Percentiles rank a stretch among this genome's conserved stretches.
These are phyloP conservation scores for Komagataella phaffii DNA, from an alignment of 805 yeast species.

Conservation along the genomic window DNA sequence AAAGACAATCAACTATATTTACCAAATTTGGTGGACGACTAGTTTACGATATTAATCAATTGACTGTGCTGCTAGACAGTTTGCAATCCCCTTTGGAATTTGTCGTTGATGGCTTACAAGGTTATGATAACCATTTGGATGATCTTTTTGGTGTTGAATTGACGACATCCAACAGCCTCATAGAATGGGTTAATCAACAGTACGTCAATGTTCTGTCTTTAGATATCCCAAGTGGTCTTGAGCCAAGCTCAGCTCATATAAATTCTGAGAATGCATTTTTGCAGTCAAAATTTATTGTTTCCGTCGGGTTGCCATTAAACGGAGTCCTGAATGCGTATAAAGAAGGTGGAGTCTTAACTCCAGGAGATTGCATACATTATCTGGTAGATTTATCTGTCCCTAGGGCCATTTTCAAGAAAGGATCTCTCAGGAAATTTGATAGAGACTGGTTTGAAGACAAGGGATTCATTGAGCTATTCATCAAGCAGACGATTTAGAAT, in stretches of 20 bases:
- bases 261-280: constrained; percentile 19
- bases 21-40: constrained; percentile 58
- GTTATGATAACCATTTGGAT: constrained; percentile 55
- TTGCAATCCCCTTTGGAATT: constrained; percentile 68
- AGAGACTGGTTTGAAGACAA: constrained; percentile 13
- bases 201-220: constrained; percentile 42
- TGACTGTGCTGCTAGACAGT: constrained; percentile 23
- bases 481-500: constrained; percentile 11
- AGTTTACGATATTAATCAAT: constrained; percentile 22
- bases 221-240: constrained; percentile 75
- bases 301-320: constrained; percentile 61
- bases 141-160: constrained; percentile 38
- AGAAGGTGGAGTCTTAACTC: constrained; percentile 29
- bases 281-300: constrained; percentile 43
- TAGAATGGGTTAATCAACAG: constrained; percentile 54
- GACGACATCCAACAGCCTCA: constrained; percentile 25
- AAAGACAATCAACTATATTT: constrained; percentile 40
- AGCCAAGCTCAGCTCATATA: constrained; percentile 62
- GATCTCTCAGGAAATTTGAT: constrained; percentile 34
- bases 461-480: constrained; percentile 1
- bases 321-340: constrained; percentile 50
- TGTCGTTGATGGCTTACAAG: constrained; percentile 75
- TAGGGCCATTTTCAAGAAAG: constrained; percentile 30
- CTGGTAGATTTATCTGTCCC: constrained; percentile 67
- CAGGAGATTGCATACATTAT: constrained; percentile 39